Conservation (phyloP, 140 eudicot genomes). For the Cichorium intybus region DNA sequence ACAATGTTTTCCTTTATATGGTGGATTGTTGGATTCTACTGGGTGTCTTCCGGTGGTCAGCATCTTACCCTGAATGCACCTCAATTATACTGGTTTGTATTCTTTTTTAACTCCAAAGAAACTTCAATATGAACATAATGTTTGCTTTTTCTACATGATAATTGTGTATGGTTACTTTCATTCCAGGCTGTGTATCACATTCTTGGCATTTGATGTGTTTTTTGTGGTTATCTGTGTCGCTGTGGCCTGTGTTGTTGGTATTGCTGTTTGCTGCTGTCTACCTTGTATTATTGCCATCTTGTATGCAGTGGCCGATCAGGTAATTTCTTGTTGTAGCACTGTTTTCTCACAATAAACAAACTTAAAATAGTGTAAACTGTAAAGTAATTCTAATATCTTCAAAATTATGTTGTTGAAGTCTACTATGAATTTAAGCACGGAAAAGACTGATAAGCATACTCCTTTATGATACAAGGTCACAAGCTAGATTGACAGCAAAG, state of each 20-base stretch:
- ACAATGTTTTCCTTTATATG: slow-evolving; percentile 92
- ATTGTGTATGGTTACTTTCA: slow-evolving; percentile 15
- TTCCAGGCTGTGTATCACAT: slow-evolving; percentile 86
- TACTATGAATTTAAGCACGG: no score
- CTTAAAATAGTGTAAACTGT: background rate
- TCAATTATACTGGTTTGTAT: slow-evolving; percentile 81
- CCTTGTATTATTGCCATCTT: slow-evolving; percentile 96
- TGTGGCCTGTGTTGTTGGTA: slow-evolving; percentile 92
- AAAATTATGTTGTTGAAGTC: no score
- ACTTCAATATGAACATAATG: background rate
- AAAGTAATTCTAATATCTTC: no score
- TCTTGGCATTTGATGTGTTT: slow-evolving; percentile 96
- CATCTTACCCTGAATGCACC: slow-evolving; percentile 61
- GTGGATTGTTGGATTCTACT: slow-evolving; percentile 99
- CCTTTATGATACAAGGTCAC: no score
- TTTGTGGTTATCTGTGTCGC: slow-evolving; percentile 91
- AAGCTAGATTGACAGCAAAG: no score
- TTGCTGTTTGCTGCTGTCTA: slow-evolving; percentile 98
- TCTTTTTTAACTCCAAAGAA: background rate
- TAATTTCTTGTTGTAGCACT: slow-evolving; percentile 16
- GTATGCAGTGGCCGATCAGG: slow-evolving; percentile 98
- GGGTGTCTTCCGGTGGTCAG: slow-evolving; percentile 86
- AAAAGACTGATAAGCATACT: no score
- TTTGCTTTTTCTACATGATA: background rate
- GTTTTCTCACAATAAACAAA: background rate